Conservation (phyloP, 495 filamentous ascomycete genomes). For the Corynascus novoguineensis region DNA sequence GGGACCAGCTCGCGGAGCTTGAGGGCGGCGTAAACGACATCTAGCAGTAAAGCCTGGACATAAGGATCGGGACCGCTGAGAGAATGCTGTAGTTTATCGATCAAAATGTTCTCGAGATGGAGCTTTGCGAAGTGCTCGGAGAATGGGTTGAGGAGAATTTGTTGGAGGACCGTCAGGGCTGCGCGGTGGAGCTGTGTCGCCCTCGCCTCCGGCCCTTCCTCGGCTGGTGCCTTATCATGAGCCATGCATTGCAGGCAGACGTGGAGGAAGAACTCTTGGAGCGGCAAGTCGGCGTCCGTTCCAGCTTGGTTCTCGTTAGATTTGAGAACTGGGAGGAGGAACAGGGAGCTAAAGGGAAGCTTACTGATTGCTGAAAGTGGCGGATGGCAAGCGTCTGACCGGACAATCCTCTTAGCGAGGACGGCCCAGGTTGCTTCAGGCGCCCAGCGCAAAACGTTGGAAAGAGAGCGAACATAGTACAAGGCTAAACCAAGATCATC, state of each 20-base stretch:
- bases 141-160: constrained; percentile 67
- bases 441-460: constrained; percentile 61
- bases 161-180: constrained; percentile 65
- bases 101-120: constrained; percentile 65
- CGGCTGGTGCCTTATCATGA: constrained; percentile 36
- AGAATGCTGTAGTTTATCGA: constrained; percentile 61
- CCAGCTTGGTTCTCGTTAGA: constrained; percentile 33
- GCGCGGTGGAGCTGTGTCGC: constrained; percentile 60
- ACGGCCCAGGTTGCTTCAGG: constrained; percentile 57
- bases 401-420: constrained; percentile 46
- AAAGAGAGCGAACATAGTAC: constrained; percentile 72
- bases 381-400: constrained; percentile 31
- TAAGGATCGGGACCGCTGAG: constrained; percentile 57
- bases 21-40: constrained; percentile 65
- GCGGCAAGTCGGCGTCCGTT: constrained; percentile 45
- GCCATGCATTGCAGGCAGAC: constrained; percentile 54
- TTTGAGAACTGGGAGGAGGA: not conserved
- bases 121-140: constrained; percentile 59
- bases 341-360: constrained; percentile 21
- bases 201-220: constrained; percentile 33
- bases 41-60: constrained; percentile 69
- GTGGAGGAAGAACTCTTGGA: constrained; percentile 59
- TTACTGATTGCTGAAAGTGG: constrained; percentile 42
- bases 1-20: constrained; percentile 55
- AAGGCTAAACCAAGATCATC: constrained; percentile 71